Conservation (phyloP, 129 eudicot genomes). For the Lonicera japonica region DNA sequence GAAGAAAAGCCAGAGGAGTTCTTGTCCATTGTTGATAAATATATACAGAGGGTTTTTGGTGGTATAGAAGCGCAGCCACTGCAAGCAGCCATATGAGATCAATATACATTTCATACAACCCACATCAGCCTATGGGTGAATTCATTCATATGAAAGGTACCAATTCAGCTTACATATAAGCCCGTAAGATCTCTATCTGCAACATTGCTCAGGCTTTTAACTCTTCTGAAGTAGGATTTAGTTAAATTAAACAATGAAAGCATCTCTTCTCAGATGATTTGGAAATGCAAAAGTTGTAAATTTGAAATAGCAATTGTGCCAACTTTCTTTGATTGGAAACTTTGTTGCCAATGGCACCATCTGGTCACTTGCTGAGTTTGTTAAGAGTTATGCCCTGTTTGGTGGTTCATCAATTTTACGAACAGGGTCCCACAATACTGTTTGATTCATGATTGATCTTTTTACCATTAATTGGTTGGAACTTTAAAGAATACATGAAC, state of each 20-base stretch:
- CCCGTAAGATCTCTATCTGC: background rate
- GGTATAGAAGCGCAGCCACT: constrained; percentile 33
- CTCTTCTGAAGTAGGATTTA: background rate
- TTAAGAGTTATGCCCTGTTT: too few species aligned
- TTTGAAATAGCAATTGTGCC: background rate
- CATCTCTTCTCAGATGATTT: background rate
- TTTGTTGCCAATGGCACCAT: too few species aligned
- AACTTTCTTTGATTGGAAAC: too few species aligned
- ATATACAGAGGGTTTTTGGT: constrained; percentile 39
- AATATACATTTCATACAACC: background rate
- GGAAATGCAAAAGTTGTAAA: background rate
- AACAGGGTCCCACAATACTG: too few species aligned
- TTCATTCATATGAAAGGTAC: background rate
- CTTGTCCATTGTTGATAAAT: constrained; percentile 51
- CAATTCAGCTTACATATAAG: background rate
- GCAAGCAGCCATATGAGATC: constrained; percentile 31
- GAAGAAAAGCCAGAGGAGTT: constrained; percentile 82
- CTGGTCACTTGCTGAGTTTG: too few species aligned
- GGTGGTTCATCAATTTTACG: too few species aligned
- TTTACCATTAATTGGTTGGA: too few species aligned
- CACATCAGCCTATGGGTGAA: background rate
- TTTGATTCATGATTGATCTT: too few species aligned
- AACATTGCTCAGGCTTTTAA: background rate
- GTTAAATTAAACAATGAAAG: background rate
- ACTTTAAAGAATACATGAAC: too few species aligned